Percentiles rank a stretch among this genome's conserved stretches.
Conservation (phyloP, 345 rosid genomes). For the Dipteronia sinensis region DNA sequence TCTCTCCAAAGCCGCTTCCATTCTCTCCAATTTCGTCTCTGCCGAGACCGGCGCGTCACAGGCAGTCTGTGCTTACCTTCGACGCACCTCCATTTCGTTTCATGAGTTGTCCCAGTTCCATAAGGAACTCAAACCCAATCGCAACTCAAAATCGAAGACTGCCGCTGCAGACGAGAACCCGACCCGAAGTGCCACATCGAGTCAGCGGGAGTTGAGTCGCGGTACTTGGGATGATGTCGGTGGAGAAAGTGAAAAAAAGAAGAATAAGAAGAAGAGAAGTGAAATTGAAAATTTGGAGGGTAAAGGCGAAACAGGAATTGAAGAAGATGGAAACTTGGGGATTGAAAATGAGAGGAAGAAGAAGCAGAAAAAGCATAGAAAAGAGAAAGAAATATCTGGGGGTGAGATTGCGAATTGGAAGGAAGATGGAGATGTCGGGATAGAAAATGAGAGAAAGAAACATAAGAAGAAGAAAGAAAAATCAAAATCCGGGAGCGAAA, state of each 20-base stretch:
- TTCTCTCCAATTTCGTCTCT: conserved; percentile 46
- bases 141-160: conserved; percentile 16
- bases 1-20: conserved; percentile 38
- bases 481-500: background rate
- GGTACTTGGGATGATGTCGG: background rate
- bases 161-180: conserved; percentile 8
- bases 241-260: background rate
- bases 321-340: background rate
- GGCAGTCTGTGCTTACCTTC: conserved; percentile 51
- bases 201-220: conserved; percentile 2
- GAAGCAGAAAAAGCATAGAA: conserved; percentile 9
- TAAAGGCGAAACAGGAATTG: conserved; percentile 16
- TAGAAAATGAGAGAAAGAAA: conserved; percentile 18
- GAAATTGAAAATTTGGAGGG: conserved; percentile 17
- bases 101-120: conserved; percentile 39
- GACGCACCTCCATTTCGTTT: conserved; percentile 44
- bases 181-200: conserved; percentile 5
- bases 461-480: conserved; percentile 15
- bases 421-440: conserved; percentile 18
- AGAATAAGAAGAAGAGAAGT: conserved; percentile 12
- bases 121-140: conserved; percentile 24
- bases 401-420: background rate
- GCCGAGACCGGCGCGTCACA: conserved; percentile 51
- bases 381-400: background rate
- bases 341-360: conserved; percentile 15